Evolutionary conservation across 306 rosid genomes (phyloP).

Genomic region (Fagus crenata): DNA sequence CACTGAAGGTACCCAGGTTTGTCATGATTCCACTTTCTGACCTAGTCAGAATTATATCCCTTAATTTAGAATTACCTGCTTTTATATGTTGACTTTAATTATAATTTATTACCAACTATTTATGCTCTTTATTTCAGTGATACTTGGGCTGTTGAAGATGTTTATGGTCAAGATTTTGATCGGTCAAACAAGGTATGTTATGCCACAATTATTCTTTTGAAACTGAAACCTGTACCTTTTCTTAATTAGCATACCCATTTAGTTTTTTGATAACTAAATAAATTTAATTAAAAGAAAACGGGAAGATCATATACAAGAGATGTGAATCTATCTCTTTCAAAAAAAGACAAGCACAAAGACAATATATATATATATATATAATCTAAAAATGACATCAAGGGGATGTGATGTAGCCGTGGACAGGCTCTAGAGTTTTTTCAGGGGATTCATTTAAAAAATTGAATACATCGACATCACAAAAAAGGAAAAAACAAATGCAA

Average conservation of each 20-base stretch:
- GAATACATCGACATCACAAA: too few species aligned
- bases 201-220: conserved; percentile 12
- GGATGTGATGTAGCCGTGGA: too few species aligned
- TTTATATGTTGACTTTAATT: conserved; percentile 18
- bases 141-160: conserved; percentile 41
- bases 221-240: neutral
- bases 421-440: too few species aligned
- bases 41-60: conserved; percentile 21
- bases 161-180: conserved; percentile 34
- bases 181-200: conserved; percentile 54
- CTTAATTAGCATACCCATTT: neutral
- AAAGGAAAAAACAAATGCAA: too few species aligned
- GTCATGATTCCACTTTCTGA: conserved; percentile 43
- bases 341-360: too few species aligned
- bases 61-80: conserved; percentile 6
- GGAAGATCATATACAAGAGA: too few species aligned
- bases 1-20: conserved; percentile 67
- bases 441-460: too few species aligned
- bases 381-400: too few species aligned
- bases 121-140: conserved; percentile 55
- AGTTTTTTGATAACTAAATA: too few species aligned
- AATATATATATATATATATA: too few species aligned
- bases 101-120: conserved; percentile 12
- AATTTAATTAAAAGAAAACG: too few species aligned
- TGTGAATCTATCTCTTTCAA: too few species aligned